Evolutionary conservation across 139 green algal species (phyloP).

Genomic region (Edaphochlamys debaryana): DNA sequence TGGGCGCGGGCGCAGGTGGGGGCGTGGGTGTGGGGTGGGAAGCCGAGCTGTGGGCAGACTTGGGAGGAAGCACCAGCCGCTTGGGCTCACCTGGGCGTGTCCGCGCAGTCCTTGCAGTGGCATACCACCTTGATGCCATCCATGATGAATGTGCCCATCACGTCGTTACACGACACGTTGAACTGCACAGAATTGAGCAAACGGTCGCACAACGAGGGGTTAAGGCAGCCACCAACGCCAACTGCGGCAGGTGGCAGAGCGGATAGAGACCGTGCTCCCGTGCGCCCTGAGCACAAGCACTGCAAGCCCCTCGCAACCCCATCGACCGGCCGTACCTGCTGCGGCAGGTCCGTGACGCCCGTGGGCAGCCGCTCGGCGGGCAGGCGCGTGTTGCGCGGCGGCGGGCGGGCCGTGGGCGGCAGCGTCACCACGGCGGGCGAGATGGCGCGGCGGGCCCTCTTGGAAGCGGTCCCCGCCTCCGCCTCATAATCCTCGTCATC

Average conservation of each 20-base stretch:
- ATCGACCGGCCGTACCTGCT: no score
- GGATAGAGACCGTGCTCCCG: background rate
- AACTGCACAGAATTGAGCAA: no score
- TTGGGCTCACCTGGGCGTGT: background rate
- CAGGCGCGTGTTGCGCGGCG: constrained; percentile 33
- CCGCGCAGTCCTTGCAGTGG: constrained; percentile 50
- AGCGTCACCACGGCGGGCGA: background rate
- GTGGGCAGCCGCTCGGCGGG: constrained; percentile 29
- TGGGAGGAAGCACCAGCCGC: background rate
- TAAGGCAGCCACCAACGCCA: no score
- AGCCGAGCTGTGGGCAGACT: no score
- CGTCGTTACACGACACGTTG: constrained; percentile 58
- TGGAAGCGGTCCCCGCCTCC: background rate
- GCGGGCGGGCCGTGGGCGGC: background rate
- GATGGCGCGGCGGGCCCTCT: constrained; percentile 7
- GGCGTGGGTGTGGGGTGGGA: no score
- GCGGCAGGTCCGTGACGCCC: constrained; percentile 14
- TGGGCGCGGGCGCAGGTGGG: no score
- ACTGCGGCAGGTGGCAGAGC: background rate
- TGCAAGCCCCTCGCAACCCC: no score
- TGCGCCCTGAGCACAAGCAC: background rate
- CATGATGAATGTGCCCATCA: constrained; percentile 53
- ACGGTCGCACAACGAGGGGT: no score
- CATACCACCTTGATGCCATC: constrained; percentile 59
- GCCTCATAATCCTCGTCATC: constrained; percentile 37